A percentile compares a stretch with the other conserved stretches of the same genome.
Conservation (phyloP, 331 rosid genomes). For the Malus hybrid region DNA sequence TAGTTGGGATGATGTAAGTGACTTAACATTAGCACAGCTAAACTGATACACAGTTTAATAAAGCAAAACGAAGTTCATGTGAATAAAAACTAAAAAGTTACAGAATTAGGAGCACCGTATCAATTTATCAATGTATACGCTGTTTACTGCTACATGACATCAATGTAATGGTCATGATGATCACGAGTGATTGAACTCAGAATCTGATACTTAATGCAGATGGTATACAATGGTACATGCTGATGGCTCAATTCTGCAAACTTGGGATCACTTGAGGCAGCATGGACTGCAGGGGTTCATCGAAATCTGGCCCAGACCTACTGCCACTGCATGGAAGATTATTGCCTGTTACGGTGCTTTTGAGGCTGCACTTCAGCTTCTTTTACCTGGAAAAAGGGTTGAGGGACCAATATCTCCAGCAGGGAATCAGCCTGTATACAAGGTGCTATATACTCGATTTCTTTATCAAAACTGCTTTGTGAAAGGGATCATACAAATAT, state of each 20-base stretch:
- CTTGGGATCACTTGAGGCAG: conserved; percentile 36
- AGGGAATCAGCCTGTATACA: conserved; percentile 79
- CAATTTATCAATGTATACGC: not conserved
- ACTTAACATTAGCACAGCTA: not conserved
- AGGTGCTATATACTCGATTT: conserved; percentile 35
- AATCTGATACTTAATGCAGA: conserved; percentile 35
- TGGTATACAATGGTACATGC: conserved; percentile 91
- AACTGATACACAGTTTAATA: too few species aligned
- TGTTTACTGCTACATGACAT: not conserved
- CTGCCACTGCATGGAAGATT: conserved; percentile 49
- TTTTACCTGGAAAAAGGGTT: conserved; percentile 67
- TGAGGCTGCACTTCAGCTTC: conserved; percentile 83
- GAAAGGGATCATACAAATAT: not conserved
- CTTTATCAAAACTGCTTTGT: not conserved
- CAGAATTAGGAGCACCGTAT: not conserved
- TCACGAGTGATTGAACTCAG: not conserved
- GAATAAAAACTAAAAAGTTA: too few species aligned
- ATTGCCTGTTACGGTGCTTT: conserved; percentile 59
- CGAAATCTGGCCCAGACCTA: conserved; percentile 70
- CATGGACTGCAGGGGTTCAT: conserved; percentile 43
- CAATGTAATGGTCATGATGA: not conserved
- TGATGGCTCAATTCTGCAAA: conserved; percentile 60
- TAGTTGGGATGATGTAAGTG: not conserved
- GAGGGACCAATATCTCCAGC: conserved; percentile 83
- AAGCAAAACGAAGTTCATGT: too few species aligned